Evolutionary conservation across 2,329 filamentous ascomycete genomes (phyloP), one percentile per base, ranked within the genome.

Genomic region (Fusarium sambucinum): DNA sequence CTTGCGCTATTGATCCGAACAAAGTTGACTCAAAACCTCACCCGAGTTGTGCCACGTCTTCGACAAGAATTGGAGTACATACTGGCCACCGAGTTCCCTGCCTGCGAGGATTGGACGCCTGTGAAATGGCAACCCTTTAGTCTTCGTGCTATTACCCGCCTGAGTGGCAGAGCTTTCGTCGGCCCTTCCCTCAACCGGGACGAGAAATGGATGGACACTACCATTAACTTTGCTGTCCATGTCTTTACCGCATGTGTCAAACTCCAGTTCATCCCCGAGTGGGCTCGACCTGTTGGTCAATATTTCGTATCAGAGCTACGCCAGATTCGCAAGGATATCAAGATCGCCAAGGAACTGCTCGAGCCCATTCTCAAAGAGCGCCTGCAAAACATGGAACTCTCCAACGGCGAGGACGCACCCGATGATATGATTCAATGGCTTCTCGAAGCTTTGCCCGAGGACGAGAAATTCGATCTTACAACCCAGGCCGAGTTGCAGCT

Each of bases 111-210:
- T 63, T 88, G 86, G 86, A 86, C 83, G 2, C 73, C 84, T 0
- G 81, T 87, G 51, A 83, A 81, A 67, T 81, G 87, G 68, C 84
- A 86, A 37, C 81, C 82, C 0, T 83, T 87, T 58, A 77, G 85
- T 42, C 78, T 88, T 3, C 79, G 84, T 23, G 79, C 83, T 6
- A 78, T 89, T 13, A 83, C 86, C 9, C 82, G 85, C 3, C 70
- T 89, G 23, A 86, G 84, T 27, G 85, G 86, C 2, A 79, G 82
- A 21, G 80, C 84, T 6, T 87, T 88, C 64, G 81, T 87, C 9
- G 86, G 86, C 2, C 70, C 81, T 4, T 75, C 79, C 16, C 77
- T 87, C 56, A 85, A 82, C 69, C 84, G 85, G 19, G 77, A 83
- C 40, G 82, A 86, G 66, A 78, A 82, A 59, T 88, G 86, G 86